Percentiles rank a stretch among this genome's conserved stretches.
Conservation (phyloP, 2,329 filamentous ascomycete species). For the Xylariaceae sp. region DNA sequence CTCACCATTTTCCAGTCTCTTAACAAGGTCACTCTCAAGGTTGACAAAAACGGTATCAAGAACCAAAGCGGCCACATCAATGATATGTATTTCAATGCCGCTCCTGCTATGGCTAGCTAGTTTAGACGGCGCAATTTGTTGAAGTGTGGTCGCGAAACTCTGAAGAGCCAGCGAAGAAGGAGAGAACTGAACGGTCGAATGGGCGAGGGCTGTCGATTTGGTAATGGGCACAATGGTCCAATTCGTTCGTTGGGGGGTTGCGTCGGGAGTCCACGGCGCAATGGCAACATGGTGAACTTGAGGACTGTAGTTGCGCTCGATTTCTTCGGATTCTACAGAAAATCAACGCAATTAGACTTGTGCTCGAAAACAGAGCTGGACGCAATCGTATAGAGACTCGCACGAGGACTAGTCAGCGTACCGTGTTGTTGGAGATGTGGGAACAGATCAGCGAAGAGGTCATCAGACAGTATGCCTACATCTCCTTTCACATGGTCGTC, state of each 20-base stretch:
- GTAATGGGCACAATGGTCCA: slow-evolving; percentile 88
- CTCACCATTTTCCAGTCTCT: slow-evolving; percentile 81
- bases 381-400: not conserved
- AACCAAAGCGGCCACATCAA: slow-evolving; percentile 79
- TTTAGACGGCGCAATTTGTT: slow-evolving; percentile 76
- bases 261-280: slow-evolving; percentile 71
- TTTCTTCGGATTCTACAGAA: slow-evolving; percentile 38
- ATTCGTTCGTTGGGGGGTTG: slow-evolving; percentile 63
- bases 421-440: slow-evolving; percentile 55
- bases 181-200: slow-evolving; percentile 81
- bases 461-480: slow-evolving; percentile 83
- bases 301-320: slow-evolving; percentile 40
- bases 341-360: slow-evolving; percentile 19
- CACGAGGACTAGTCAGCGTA: slow-evolving; percentile 3
- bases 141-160: slow-evolving; percentile 75
- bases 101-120: slow-evolving; percentile 73
- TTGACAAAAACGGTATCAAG: slow-evolving; percentile 88
- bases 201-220: slow-evolving; percentile 67
- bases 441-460: slow-evolving; percentile 84
- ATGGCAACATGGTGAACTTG: slow-evolving; percentile 70
- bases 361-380: not conserved
- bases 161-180: slow-evolving; percentile 76
- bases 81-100: slow-evolving; percentile 81
- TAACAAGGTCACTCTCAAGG: slow-evolving; percentile 79
- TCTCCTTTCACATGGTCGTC: slow-evolving; percentile 87